phyloP scores from a whole-genome alignment of 2,329 filamentous ascomycete species.

The Bipolaris cookei region DNA sequence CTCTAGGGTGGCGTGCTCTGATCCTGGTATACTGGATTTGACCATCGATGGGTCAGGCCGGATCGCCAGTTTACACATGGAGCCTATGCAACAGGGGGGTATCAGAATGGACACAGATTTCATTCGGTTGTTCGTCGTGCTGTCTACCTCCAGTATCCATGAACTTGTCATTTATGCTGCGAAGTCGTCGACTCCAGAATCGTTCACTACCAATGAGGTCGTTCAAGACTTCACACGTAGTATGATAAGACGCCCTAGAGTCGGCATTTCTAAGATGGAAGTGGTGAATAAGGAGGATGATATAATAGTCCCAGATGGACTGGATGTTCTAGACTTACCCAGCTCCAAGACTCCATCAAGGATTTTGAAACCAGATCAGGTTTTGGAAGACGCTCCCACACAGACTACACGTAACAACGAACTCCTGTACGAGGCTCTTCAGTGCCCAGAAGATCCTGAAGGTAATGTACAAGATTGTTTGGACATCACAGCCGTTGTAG shows the following conservation, averaged over 20 bases:
- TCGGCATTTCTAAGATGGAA: not conserved
- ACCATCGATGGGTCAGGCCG: conserved; percentile 10
- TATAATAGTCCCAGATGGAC: conserved; percentile 39
- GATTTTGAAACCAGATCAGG: conserved; percentile 3
- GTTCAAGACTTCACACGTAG: conserved; percentile 32
- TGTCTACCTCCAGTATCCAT: conserved; percentile 36
- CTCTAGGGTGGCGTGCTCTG: conserved; percentile 28
- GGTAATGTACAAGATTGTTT: not conserved
- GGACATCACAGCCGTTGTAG: conserved; percentile 22
- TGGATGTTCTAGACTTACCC: conserved; percentile 18
- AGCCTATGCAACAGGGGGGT: conserved; percentile 33
- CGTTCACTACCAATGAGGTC: not conserved
- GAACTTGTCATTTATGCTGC: conserved; percentile 29
- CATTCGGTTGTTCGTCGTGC: conserved; percentile 32
- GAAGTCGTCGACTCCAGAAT: conserved; percentile 4
- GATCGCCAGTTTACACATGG: conserved; percentile 28
- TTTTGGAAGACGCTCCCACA: not conserved
- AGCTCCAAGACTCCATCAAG: conserved; percentile 17
- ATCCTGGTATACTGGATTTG: conserved; percentile 35
- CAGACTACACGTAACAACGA: conserved; percentile 16
- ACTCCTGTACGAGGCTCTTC: conserved; percentile 25
- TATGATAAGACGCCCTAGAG: conserved; percentile 14
- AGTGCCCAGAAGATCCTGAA: not conserved
- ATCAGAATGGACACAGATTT: conserved; percentile 27
- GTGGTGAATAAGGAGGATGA: conserved; percentile 29